Evolutionary conservation across 495 filamentous ascomycete species (phyloP).

Genomic region (Rostrohypoxylon terebratum): DNA sequence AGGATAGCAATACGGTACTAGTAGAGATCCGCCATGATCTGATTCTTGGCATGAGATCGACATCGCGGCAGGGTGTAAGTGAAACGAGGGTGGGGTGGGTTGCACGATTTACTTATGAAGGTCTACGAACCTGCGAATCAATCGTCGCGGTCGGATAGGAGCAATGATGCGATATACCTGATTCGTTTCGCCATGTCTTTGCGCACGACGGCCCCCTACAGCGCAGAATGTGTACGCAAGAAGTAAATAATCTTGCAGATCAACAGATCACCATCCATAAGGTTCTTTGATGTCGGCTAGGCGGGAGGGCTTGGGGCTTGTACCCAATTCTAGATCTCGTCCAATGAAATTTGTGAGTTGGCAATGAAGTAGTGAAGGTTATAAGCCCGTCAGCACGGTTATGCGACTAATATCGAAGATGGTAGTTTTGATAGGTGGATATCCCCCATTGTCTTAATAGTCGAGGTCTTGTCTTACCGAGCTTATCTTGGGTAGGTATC

Average conservation of each 20-base stretch:
- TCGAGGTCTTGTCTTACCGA: conserved; percentile 9
- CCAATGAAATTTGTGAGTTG: background rate
- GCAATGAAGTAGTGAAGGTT: background rate
- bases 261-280: conserved; percentile 6
- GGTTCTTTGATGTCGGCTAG: background rate
- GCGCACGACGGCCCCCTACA: background rate
- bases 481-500: conserved; percentile 10
- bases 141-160: background rate
- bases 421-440: background rate
- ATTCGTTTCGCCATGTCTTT: conserved; percentile 4
- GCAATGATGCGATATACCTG: conserved; percentile 25
- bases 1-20: background rate
- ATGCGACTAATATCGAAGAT: conserved; percentile 4
- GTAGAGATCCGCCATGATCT: background rate
- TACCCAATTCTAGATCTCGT: conserved; percentile 14
- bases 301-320: background rate
- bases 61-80: background rate
- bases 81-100: conserved; percentile 15
- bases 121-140: conserved; percentile 3
- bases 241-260: conserved; percentile 15
- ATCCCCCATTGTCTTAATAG: background rate
- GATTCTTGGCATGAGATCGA: conserved; percentile 17
- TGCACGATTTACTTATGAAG: conserved; percentile 18
- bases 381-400: conserved; percentile 14
- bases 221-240: background rate